phyloP scores from a whole-genome alignment of 257 asterid species.

The Striga asiatica region DNA sequence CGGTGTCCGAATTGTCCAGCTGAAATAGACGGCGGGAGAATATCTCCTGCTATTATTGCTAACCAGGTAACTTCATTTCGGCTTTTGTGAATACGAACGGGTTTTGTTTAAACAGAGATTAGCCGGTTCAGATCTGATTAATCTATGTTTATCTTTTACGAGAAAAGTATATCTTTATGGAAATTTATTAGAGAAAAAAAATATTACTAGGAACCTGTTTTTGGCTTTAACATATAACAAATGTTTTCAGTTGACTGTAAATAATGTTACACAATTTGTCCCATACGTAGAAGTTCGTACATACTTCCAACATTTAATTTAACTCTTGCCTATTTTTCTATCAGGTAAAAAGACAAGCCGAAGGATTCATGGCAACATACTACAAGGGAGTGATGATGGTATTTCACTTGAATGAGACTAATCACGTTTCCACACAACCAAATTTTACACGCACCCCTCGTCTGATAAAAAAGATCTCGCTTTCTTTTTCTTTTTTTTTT shows the following conservation, averaged over 20 bases:
- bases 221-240: too few relatives aligned
- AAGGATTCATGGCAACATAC: constrained; percentile 55
- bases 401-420: constrained; percentile 18
- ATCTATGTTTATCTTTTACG: too few relatives aligned
- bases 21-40: constrained; percentile 49
- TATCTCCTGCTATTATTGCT: constrained; percentile 58
- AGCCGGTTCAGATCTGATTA: neutral
- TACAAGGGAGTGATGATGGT: constrained; percentile 88
- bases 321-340: constrained; percentile 17
- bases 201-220: too few relatives aligned
- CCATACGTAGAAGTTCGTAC: neutral
- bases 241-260: too few relatives aligned
- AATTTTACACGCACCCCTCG: neutral
- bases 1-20: constrained; percentile 83
- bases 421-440: constrained; percentile 16
- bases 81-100: neutral
- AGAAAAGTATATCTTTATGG: too few relatives aligned
- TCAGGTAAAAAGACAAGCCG: constrained; percentile 90
- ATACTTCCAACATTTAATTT: neutral
- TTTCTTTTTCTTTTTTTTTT: constrained; percentile 1
- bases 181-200: too few relatives aligned
- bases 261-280: too few relatives aligned
- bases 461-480: constrained; percentile 9
- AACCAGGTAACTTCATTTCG: constrained; percentile 54
- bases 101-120: neutral